Conservation (phyloP, 352 stramenopile genomes). For the Albugo candida region DNA sequence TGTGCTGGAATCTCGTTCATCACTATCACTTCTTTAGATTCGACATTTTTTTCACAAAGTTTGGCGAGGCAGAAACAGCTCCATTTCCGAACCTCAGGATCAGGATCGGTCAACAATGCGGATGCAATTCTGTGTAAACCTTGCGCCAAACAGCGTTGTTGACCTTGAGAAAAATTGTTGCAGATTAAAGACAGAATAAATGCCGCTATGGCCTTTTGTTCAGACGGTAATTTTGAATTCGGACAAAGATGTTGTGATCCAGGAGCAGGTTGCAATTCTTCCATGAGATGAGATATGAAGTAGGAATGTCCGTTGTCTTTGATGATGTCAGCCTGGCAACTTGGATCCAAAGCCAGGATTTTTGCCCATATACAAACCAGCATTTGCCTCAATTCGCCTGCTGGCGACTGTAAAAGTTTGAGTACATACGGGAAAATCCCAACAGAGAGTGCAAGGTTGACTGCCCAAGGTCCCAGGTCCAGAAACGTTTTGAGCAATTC, state of each 20-base stretch:
- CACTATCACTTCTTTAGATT: constrained; percentile 73
- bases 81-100: constrained; percentile 63
- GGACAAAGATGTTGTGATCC: constrained; percentile 2
- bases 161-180: constrained; percentile 79
- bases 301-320: constrained; percentile 91
- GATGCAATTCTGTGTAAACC: constrained; percentile 60
- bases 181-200: constrained; percentile 94
- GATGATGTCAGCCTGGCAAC: constrained; percentile 90
- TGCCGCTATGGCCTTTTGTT: constrained; percentile 89
- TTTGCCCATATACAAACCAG: constrained; percentile 87
- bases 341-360: constrained; percentile 92
- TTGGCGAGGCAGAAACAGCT: constrained; percentile 88
- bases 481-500: constrained; percentile 91
- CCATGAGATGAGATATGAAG: constrained; percentile 88
- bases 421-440: constrained; percentile 98
- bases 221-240: constrained; percentile 28
- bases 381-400: constrained; percentile 89
- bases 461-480: constrained; percentile 84
- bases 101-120: constrained; percentile 33
- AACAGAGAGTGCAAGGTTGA: constrained; percentile 85
- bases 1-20: constrained; percentile 72
- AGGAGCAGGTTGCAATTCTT: constrained; percentile 25
- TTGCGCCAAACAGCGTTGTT: constrained; percentile 87
- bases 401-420: constrained; percentile 91
- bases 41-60: constrained; percentile 84